Conservation (phyloP, 495 filamentous ascomycete genomes). For the Clavariopsis aquatica region DNA sequence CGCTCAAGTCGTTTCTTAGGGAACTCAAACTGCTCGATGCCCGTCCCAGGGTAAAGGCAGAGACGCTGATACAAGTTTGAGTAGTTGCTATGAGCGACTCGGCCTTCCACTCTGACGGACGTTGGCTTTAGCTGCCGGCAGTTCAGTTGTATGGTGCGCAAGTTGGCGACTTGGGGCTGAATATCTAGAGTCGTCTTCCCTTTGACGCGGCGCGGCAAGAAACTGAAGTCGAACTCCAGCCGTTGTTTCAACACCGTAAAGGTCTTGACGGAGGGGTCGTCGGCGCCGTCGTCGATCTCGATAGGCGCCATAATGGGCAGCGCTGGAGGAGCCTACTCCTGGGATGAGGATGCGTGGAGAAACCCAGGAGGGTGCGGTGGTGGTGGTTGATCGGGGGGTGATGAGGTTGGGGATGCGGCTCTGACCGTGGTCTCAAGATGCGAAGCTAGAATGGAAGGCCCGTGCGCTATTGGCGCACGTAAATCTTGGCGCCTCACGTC, state of each 20-base stretch:
- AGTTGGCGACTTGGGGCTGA: conserved; percentile 64
- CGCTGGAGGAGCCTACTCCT: conserved; percentile 11
- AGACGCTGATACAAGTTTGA: conserved; percentile 71
- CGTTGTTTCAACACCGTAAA: conserved; percentile 76
- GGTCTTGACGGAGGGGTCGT: conserved; percentile 3
- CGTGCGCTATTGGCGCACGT: conserved; percentile 14
- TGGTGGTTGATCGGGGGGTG: neutral
- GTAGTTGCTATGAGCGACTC: conserved; percentile 58
- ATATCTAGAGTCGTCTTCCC: conserved; percentile 81
- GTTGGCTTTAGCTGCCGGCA: conserved; percentile 82
- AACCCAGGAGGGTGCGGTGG: neutral
- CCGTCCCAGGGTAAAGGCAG: conserved; percentile 61
- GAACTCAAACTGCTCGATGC: conserved; percentile 77
- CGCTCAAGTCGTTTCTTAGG: conserved; percentile 48
- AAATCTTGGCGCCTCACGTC: conserved; percentile 13
- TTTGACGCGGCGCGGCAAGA: conserved; percentile 68
- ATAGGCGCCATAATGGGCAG: conserved; percentile 14
- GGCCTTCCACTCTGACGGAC: conserved; percentile 69
- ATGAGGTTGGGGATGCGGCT: neutral
- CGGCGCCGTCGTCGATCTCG: conserved; percentile 11
- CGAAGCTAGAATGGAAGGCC: neutral
- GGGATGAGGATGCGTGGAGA: neutral
- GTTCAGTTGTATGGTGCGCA: conserved; percentile 73
- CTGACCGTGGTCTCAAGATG: neutral
- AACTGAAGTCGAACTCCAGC: conserved; percentile 85